These are phyloP conservation scores for Myriangium duriaei DNA, from an alignment of 2,329 filamentous ascomycete species.

Conservation along the genomic window DNA sequence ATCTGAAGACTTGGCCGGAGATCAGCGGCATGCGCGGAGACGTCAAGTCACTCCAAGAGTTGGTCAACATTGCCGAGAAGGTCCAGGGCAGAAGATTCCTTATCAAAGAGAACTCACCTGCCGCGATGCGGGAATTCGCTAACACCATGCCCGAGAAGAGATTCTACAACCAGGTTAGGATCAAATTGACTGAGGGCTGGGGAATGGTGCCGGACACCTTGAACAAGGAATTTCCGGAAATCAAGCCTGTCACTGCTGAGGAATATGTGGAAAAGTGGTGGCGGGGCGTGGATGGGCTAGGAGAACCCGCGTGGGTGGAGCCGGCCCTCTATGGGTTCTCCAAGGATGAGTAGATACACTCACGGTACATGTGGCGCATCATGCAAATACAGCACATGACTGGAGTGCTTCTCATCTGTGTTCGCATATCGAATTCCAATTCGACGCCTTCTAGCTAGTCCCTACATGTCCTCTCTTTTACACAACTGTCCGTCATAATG, in stretches of 20 bases:
- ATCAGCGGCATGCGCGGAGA: conserved; percentile 25
- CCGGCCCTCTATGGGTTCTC: conserved; percentile 11
- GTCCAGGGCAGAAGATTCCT: conserved; percentile 19
- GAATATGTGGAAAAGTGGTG: conserved; percentile 22
- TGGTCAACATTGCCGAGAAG: conserved; percentile 17
- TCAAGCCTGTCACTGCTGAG: conserved; percentile 16
- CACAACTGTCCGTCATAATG: too few species aligned
- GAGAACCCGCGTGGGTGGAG: conserved; percentile 15
- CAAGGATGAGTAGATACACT: too few species aligned
- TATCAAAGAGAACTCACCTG: conserved; percentile 16
- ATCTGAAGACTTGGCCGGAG: conserved; percentile 34
- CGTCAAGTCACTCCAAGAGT: conserved; percentile 16
- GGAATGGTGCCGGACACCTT: conserved; percentile 17
- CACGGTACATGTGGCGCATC: too few species aligned
- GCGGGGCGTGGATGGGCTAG: conserved; percentile 16
- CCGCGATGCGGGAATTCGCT: conserved; percentile 14
- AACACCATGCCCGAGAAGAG: conserved; percentile 13
- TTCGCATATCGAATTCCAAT: too few species aligned
- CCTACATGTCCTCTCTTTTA: too few species aligned
- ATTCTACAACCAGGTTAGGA: conserved; percentile 21
- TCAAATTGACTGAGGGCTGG: conserved; percentile 16
- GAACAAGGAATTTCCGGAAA: conserved; percentile 17
- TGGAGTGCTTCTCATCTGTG: too few species aligned
- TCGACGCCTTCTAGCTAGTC: too few species aligned
- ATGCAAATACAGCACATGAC: too few species aligned